phyloP scores from a whole-genome alignment of 2,329 filamentous ascomycete species.

The Penicillium psychrosexuale region DNA sequence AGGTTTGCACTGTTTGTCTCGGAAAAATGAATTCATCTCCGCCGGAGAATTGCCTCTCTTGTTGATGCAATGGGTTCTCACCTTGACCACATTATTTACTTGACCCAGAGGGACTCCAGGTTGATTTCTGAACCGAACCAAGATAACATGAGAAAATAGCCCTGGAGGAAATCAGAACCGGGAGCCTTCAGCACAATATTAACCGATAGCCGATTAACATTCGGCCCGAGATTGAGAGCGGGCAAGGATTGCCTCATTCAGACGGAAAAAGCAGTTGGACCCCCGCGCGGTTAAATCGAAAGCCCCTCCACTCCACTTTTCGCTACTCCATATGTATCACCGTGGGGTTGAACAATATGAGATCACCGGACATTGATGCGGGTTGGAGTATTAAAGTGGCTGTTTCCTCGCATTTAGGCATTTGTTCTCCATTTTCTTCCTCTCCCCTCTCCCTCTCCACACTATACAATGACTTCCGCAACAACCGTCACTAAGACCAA shows the following conservation, averaged over 20 bases:
- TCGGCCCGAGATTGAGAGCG: constrained; percentile 15
- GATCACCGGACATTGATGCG: constrained; percentile 1
- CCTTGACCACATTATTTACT: not conserved
- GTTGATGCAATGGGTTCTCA: not conserved
- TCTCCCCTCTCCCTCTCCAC: constrained; percentile 1
- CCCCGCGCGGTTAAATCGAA: constrained; percentile 23
- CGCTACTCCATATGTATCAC: constrained; percentile 10
- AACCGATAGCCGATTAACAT: constrained; percentile 21
- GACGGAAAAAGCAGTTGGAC: constrained; percentile 8
- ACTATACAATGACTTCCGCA: constrained; percentile 29
- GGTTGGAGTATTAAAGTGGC: constrained; percentile 9
- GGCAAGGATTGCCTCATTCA: constrained; percentile 8
- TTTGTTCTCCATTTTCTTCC: constrained; percentile 7
- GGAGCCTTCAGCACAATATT: constrained; percentile 1
- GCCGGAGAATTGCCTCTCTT: constrained; percentile 3
- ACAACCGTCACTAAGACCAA: constrained; percentile 67
- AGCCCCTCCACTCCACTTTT: constrained; percentile 22
- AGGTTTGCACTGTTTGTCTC: not conserved
- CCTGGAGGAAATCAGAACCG: not conserved
- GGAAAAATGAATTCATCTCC: not conserved
- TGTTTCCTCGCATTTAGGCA: constrained; percentile 12
- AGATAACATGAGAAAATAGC: not conserved
- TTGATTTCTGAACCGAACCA: not conserved
- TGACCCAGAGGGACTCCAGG: not conserved
- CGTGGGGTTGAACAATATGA: constrained; percentile 5